Base-by-base conservation (phyloP, 2,329 filamentous ascomycete species). In the Verticillium klebahnii region DNA sequence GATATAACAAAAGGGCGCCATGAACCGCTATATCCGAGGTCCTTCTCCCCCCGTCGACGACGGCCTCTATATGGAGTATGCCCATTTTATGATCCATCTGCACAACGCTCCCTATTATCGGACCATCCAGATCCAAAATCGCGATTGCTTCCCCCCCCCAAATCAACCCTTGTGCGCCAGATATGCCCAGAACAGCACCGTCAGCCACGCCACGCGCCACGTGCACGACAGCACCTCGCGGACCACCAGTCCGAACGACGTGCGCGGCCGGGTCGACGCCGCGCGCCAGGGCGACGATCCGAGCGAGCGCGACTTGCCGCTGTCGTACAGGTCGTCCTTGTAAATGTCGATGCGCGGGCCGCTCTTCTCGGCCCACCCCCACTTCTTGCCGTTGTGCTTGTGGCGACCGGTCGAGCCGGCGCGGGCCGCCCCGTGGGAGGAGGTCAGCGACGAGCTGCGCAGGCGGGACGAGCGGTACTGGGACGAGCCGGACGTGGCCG, bases 101-200 rank as follows among this genome's bases (percentile, higher is more conserved):
- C 11, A 52, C 6, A 12, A 29, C 9, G n/a, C n/a, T 19, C 8
- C 19, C 12, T 15, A 15, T 17, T 39, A 39, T 39, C 15, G 15
- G 37, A 15, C 37, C 12, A 14, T 39, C 37, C 29, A 29, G 29
- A 29, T 29, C 29, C 29, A 29, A 29, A 29, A 29, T 29, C 29
- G 5, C 29, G 5, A 29, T 6, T 29, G 29, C 5, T 1, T 29
- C 1, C 29, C 5, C 4, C 4, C 5, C 29, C 29, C 29, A 14
- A 14, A 36, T 36, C 71, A 91, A 65, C 88, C 88, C 69, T 81
- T 81, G 76, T 83, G 86, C 61, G 88, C 80, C 67, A 94, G 75
- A 76, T 87, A 91, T 34, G 80, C 79, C 80, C 90, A 95, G 72
- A 87, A 87, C 15, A 78, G 66, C 55, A 88, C 73, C 23, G 85